A percentile compares a stretch with the other conserved stretches of the same genome.
phyloP scores from a whole-genome alignment of 768 basidiomycete species.

The Podaxis carcinomalis region DNA sequence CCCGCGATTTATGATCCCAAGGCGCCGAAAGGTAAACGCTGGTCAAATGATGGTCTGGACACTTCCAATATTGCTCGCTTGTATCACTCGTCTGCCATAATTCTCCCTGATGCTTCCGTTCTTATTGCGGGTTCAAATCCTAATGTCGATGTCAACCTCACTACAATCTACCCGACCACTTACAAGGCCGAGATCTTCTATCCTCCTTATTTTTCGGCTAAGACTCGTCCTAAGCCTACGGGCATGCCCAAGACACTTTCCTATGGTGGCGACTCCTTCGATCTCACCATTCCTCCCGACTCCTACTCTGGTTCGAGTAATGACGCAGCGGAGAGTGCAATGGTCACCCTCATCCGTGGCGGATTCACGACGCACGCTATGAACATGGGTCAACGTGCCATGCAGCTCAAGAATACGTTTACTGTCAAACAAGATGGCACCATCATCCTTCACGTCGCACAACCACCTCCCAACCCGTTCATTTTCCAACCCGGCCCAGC shows the following conservation, averaged over 20 bases:
- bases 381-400: constrained; percentile 82
- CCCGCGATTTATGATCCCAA: constrained; percentile 83
- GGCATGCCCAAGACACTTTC: constrained; percentile 68
- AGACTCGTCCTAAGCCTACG: constrained; percentile 60
- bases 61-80: constrained; percentile 69
- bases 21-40: constrained; percentile 65
- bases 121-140: constrained; percentile 92
- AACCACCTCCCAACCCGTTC: constrained; percentile 81
- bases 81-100: constrained; percentile 90
- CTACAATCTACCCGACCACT: constrained; percentile 63
- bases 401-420: constrained; percentile 85
- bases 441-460: constrained; percentile 77
- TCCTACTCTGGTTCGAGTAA: constrained; percentile 69
- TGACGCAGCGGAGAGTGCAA: constrained; percentile 67
- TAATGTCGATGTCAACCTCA: constrained; percentile 73
- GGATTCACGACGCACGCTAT: constrained; percentile 85
- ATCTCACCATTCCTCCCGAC: constrained; percentile 62
- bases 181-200: constrained; percentile 89
- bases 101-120: constrained; percentile 87
- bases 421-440: constrained; percentile 78
- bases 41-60: constrained; percentile 63
- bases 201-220: constrained; percentile 78
- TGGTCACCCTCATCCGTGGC: constrained; percentile 74
- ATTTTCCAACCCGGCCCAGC: constrained; percentile 88
- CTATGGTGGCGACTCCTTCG: constrained; percentile 82